Base-by-base conservation (phyloP, 1,284 basidiomycete genomes). In the Afroboletus lepidellus region DNA sequence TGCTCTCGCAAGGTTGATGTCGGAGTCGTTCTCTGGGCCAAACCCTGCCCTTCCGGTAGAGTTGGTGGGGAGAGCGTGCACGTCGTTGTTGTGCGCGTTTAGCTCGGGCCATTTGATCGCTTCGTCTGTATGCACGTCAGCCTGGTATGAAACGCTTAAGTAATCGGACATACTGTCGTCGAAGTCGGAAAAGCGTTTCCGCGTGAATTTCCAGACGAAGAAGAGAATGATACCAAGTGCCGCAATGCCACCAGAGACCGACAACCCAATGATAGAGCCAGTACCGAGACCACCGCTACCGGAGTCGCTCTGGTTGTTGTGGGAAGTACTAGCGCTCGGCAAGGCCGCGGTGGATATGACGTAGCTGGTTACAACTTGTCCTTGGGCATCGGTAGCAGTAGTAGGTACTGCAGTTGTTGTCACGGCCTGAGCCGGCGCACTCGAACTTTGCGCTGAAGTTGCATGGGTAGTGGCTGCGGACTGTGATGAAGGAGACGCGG, bases 21-120 rank as follows among this genome's bases (percentile, higher is more conserved):
- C 81, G 8, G 83, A 83, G 41, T 74, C 78, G 13, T 83, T 85
- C 57, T 77, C 78, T 33, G 57, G 51, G 52, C 77, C 80, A 62
- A 85, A 85, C 33, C 84, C 87, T 37, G 81, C 71, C 41, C 81
- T 78, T 51, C 82, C 84, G 0, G 85, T 83, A 51, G 76, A 73
- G 42, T 83, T 75, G 1, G 85, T 80, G 12, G 87, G 87, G 8
- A 89, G 73, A 16, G 85, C 77, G 50, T 82, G 80, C 9, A 75
- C 73, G 45, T 83, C 83, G 33, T 58, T 66, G 50, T 76, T 74
- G 61, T 89, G 87, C 1, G 79, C 68, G 66, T 90, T 89, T 42
- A 92, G 77, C 60, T 92, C 90, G 2, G 89, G 89, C 89, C 89
- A 92, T 71, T 91, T 91, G 71, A 92, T 92, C 25, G 86, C 86